Conservation (phyloP, 1,284 basidiomycete species). For the Papiliotrema laurentii region DNA sequence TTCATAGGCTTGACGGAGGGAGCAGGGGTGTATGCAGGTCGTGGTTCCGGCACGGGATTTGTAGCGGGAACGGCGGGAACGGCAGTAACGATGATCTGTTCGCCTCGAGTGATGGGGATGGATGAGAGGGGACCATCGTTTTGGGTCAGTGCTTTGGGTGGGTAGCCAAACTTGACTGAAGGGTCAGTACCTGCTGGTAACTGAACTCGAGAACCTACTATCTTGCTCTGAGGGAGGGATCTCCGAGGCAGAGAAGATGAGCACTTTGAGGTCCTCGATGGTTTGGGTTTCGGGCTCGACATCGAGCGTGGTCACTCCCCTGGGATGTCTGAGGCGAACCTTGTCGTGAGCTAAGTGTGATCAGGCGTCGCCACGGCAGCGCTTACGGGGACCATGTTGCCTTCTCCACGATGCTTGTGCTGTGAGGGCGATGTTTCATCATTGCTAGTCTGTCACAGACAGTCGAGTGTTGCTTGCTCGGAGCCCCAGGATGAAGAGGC, state of each 20-base stretch:
- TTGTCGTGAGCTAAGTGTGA: no score
- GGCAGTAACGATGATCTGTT: conserved; percentile 74
- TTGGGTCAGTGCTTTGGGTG: conserved; percentile 66
- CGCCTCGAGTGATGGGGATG: conserved; percentile 68
- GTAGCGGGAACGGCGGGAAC: conserved; percentile 10
- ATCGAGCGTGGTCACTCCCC: conserved; percentile 72
- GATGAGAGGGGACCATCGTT: conserved; percentile 66
- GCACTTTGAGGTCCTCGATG: conserved; percentile 66
- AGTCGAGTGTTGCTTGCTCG: no score
- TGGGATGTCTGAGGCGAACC: conserved; percentile 71
- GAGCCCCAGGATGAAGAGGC: no score
- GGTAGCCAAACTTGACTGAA: conserved; percentile 81
- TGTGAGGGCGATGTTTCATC: no score
- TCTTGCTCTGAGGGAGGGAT: conserved; percentile 72
- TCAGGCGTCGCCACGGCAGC: no score
- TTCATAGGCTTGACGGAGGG: conserved; percentile 36
- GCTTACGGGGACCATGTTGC: no score
- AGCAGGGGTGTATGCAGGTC: conserved; percentile 20
- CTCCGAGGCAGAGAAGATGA: conserved; percentile 62
- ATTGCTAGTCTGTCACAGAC: no score
- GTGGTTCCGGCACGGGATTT: conserved; percentile 9
- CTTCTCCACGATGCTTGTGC: no score
- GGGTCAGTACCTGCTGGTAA: not conserved
- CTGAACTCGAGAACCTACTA: conserved; percentile 53
- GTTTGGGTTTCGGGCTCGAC: conserved; percentile 55